Conservation (phyloP, 345 rosid genomes). For the Garcia nutans region DNA sequence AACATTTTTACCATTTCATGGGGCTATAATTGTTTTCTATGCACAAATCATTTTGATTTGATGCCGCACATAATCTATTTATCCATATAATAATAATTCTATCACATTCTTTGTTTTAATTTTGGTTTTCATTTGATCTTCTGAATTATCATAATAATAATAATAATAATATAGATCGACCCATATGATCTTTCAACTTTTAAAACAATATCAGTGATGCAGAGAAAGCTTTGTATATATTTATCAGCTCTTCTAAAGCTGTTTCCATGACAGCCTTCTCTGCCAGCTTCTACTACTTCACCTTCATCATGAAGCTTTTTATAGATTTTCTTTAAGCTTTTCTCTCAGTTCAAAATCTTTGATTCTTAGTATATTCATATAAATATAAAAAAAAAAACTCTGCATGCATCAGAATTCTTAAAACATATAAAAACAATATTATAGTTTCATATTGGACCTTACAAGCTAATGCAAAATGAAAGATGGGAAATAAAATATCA, state of each 20-base stretch:
- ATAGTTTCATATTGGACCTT: too few species aligned
- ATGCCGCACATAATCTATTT: conserved; percentile 8
- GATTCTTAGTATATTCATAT: neutral
- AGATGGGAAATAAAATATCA: neutral
- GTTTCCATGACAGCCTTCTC: conserved; percentile 26
- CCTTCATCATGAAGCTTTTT: conserved; percentile 7
- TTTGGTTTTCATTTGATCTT: neutral
- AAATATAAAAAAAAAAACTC: too few species aligned
- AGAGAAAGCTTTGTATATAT: neutral
- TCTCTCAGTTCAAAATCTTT: neutral
- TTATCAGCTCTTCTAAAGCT: conserved; percentile 13
- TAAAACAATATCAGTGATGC: neutral
- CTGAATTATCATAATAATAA: neutral
- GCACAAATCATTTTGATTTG: conserved; percentile 34
- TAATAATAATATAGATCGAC: neutral
- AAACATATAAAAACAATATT: too few species aligned
- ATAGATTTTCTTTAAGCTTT: conserved; percentile 1
- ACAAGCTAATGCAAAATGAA: neutral
- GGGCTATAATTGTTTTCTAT: conserved; percentile 15
- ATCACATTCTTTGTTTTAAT: too few species aligned
- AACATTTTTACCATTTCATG: conserved; percentile 28
- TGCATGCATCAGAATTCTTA: too few species aligned
- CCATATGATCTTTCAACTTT: neutral
- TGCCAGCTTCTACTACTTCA: conserved; percentile 10
- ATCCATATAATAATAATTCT: too few species aligned